These are phyloP conservation scores for Miamiensis avidus DNA, from an alignment of 169 alveolate species.

Conservation along the genomic window DNA sequence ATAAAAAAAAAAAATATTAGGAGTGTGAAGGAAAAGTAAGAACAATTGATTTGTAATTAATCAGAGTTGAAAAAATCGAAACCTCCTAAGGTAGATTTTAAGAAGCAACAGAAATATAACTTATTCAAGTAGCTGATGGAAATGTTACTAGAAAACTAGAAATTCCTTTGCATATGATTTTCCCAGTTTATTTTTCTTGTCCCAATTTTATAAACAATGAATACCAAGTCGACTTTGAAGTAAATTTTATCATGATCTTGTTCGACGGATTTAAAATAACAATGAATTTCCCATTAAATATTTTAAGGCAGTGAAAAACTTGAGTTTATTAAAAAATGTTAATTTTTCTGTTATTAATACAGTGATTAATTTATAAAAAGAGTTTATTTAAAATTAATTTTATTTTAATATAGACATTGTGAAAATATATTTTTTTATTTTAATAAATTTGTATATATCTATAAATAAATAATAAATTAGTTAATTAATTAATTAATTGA, in stretches of 20 bases:
- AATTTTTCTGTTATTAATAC: too few species aligned
- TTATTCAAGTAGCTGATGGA: conserved; percentile 82
- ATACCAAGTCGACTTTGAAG: conserved; percentile 42
- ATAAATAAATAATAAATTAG: too few species aligned
- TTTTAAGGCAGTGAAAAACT: conserved; percentile 41
- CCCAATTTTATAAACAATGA: conserved; percentile 58
- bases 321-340: too few species aligned
- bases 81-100: conserved; percentile 45
- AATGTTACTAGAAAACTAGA: conserved; percentile 78
- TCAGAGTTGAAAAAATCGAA: conserved; percentile 74
- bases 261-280: conserved; percentile 46
- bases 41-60: conserved; percentile 75
- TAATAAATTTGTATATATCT: too few species aligned
- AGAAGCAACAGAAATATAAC: conserved; percentile 81
- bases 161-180: conserved; percentile 78
- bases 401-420: too few species aligned
- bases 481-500: too few species aligned
- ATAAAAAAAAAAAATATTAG: conserved; percentile 15
- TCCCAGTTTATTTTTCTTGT: conserved; percentile 77
- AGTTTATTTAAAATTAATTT: too few species aligned
- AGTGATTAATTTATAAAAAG: too few species aligned
- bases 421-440: too few species aligned
- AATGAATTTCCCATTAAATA: conserved; percentile 37
- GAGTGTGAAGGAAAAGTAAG: conserved; percentile 69
- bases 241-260: conserved; percentile 33